Evolutionary conservation across 768 basidiomycete species (phyloP).

Genomic region (Suillus fuscotomentosus): DNA sequence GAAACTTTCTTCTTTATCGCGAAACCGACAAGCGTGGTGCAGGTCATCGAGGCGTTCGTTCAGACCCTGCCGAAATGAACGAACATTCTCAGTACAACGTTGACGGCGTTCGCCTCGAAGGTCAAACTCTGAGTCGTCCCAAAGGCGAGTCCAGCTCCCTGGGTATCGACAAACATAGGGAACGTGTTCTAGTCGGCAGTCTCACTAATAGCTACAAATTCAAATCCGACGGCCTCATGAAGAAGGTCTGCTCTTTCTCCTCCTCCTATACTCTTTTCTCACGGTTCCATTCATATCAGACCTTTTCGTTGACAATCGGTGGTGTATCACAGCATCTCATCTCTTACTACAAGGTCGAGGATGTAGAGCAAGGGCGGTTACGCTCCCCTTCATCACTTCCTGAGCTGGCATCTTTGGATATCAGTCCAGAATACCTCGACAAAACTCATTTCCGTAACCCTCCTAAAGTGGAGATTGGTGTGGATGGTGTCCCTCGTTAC

Average conservation of each 20-base stretch:
- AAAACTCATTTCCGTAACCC: conserved; percentile 91
- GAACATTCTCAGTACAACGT: conserved; percentile 39
- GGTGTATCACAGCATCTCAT: conserved; percentile 91
- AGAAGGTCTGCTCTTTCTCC: conserved; percentile 67
- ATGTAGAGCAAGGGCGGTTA: conserved; percentile 86
- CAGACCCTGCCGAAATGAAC: conserved; percentile 37
- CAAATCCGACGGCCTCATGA: conserved; percentile 91
- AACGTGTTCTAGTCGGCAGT: conserved; percentile 84
- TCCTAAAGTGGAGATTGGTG: conserved; percentile 82
- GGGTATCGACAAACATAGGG: conserved; percentile 67
- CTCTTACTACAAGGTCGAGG: conserved; percentile 91
- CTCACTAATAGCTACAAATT: conserved; percentile 93
- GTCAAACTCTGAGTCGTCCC: conserved; percentile 61
- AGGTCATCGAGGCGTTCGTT: conserved; percentile 54
- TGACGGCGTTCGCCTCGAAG: conserved; percentile 27
- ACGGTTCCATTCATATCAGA: conserved; percentile 46
- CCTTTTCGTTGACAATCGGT: conserved; percentile 84
- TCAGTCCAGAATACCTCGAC: conserved; percentile 84
- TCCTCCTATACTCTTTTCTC: conserved; percentile 23
- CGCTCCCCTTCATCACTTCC: conserved; percentile 86
- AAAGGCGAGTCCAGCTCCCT: conserved; percentile 48
- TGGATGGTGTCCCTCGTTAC: conserved; percentile 81
- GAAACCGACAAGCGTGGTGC: conserved; percentile 85
- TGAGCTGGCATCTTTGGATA: conserved; percentile 83
- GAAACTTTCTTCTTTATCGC: conserved; percentile 94